Conservation (phyloP, 2,329 filamentous ascomycete genomes). For the Trichoderma sp. region DNA sequence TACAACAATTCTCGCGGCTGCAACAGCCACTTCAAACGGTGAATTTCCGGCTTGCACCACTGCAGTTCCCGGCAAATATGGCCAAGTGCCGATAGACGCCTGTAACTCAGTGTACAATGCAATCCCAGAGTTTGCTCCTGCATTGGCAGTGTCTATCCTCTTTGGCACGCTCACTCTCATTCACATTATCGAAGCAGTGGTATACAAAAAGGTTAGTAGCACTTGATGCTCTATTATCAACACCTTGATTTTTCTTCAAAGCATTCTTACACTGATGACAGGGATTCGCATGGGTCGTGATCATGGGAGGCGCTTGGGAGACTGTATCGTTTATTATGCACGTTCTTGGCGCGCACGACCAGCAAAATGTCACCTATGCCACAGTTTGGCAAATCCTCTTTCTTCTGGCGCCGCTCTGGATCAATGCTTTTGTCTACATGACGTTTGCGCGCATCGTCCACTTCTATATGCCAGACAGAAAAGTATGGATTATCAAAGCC, state of each 20-base stretch:
- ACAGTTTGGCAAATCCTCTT: slow-evolving; percentile 15
- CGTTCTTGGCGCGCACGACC: slow-evolving; percentile 2
- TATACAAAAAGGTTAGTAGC: slow-evolving; percentile 16
- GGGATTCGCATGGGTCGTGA: slow-evolving; percentile 10
- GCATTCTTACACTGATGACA: not conserved
- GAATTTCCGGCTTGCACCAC: slow-evolving; percentile 8
- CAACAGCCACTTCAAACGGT: not conserved
- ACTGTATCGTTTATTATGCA: slow-evolving; percentile 3
- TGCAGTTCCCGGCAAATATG: slow-evolving; percentile 11
- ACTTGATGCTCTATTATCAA: not conserved
- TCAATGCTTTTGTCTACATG: slow-evolving; percentile 23
- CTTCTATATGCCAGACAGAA: slow-evolving; percentile 6
- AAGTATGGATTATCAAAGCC: slow-evolving; percentile 4
- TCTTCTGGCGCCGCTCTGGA: slow-evolving; percentile 9
- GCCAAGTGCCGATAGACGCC: slow-evolving; percentile 5
- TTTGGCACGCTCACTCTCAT: not conserved
- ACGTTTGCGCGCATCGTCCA: slow-evolving; percentile 21
- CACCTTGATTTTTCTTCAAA: not conserved
- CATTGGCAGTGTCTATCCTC: not conserved
- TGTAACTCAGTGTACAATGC: slow-evolving; percentile 16
- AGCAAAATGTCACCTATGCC: not conserved
- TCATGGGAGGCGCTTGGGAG: slow-evolving; percentile 16
- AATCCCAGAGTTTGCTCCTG: slow-evolving; percentile 9
- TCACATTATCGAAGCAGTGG: slow-evolving; percentile 10
- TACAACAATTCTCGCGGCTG: not conserved